Conservation (phyloP, 208 protist species). For the Acanthamoeba castellanii region DNA sequence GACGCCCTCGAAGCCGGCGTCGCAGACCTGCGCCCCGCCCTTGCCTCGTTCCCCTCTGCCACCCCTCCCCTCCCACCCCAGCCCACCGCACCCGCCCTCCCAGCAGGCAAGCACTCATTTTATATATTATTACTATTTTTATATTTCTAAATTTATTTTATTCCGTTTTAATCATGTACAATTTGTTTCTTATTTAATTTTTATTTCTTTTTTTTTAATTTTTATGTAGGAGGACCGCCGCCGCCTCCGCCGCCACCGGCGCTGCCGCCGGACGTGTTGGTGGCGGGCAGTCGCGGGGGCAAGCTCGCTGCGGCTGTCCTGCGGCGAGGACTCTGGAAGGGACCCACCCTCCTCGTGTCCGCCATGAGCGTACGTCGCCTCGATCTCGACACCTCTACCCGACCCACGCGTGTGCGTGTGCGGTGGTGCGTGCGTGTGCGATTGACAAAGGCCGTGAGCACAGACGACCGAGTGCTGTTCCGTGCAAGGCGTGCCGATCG, state of each 20-base stretch:
- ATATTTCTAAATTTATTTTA: neutral
- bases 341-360: neutral
- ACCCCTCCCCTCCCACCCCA: neutral
- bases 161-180: too few species aligned
- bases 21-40: neutral
- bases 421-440: neutral
- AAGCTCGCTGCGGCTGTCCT: neutral
- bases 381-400: too few species aligned
- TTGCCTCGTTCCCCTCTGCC: neutral
- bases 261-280: constrained; percentile 19
- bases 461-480: constrained; percentile 18
- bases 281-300: constrained; percentile 10
- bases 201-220: neutral
- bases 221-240: neutral
- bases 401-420: neutral
- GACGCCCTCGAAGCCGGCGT: constrained; percentile 3
- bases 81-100: neutral
- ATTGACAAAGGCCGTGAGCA: neutral
- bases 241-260: neutral
- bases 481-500: neutral
- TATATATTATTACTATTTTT: neutral
- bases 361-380: constrained; percentile 3
- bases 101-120: neutral
- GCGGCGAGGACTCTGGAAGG: neutral
- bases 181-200: neutral